phyloP scores from a whole-genome alignment of 129 eudicot species.

The Helianthus tuberosus region DNA sequence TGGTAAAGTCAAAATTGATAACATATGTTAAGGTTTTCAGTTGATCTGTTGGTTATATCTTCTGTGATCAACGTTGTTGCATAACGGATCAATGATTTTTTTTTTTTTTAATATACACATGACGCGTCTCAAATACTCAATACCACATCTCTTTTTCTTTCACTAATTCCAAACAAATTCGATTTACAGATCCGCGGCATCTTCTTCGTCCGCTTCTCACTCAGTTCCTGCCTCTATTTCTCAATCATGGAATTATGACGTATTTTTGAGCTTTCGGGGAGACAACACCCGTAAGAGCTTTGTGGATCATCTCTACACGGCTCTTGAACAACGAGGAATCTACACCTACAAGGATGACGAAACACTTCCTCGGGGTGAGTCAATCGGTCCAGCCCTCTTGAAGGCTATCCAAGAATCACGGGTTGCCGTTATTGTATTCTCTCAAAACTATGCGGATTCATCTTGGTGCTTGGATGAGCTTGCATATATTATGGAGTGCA shows the following conservation, averaged over 20 bases:
- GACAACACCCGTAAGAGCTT: background rate
- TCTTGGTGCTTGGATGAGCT: slow-evolving; percentile 8
- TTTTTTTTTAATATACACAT: no score
- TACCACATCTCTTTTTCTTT: no score
- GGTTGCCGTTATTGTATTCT: background rate
- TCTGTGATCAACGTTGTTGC: no score
- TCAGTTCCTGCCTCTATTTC: background rate
- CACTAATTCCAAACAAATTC: no score
- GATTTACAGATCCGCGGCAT: background rate
- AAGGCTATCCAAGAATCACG: background rate
- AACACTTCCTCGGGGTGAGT: background rate
- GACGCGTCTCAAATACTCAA: no score
- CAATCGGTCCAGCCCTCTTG: background rate
- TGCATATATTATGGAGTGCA: background rate
- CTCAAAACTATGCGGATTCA: slow-evolving; percentile 1
- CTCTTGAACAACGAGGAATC: slow-evolving; percentile 1
- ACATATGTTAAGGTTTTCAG: no score
- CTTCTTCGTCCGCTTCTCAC: background rate
- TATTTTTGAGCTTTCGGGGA: slow-evolving; percentile 10
- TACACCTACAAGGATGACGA: background rate
- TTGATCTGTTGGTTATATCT: no score
- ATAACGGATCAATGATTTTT: no score
- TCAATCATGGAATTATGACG: background rate
- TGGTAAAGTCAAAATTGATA: no score
- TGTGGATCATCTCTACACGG: background rate